phyloP scores from a whole-genome alignment of 2,329 filamentous ascomycete genomes.

The Sporothrix brasiliensis region DNA sequence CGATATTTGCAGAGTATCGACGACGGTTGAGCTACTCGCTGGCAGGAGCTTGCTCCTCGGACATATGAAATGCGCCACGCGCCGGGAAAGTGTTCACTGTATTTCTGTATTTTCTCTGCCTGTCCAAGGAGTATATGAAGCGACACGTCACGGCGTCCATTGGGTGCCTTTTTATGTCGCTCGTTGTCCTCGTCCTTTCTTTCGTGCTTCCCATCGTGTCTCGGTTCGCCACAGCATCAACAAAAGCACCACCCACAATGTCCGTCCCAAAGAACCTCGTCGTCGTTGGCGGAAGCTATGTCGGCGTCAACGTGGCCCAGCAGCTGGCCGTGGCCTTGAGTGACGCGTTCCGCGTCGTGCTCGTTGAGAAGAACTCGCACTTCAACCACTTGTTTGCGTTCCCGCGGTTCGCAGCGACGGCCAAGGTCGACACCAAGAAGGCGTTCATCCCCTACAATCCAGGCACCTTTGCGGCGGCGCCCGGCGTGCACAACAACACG shows the following conservation, averaged over 20 bases:
- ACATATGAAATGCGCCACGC: conserved; percentile 19
- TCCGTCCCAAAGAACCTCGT: conserved; percentile 31
- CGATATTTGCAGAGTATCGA: not conserved
- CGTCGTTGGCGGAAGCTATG: conserved; percentile 35
- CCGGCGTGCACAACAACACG: conserved; percentile 41
- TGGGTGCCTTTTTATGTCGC: not conserved
- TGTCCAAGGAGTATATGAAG: conserved; percentile 9
- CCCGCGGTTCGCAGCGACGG: conserved; percentile 59
- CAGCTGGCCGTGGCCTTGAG: conserved; percentile 53
- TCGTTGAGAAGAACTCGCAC: conserved; percentile 63
- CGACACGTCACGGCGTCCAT: not conserved
- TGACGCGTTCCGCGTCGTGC: conserved; percentile 54
- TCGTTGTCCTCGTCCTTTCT: not conserved
- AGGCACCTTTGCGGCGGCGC: conserved; percentile 28
- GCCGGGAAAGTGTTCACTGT: not conserved
- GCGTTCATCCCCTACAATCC: conserved; percentile 62
- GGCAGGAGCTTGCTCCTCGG: not conserved
- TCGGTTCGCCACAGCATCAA: not conserved
- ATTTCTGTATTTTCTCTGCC: not conserved
- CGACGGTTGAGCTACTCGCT: not conserved
- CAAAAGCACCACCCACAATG: conserved; percentile 10
- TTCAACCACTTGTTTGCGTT: conserved; percentile 65
- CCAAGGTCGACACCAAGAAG: conserved; percentile 56
- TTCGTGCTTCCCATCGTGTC: not conserved
- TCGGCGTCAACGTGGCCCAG: conserved; percentile 44